Evolutionary conservation across 2,329 filamentous ascomycete species (phyloP).

Genomic region (Trichoderma endophyticum): DNA sequence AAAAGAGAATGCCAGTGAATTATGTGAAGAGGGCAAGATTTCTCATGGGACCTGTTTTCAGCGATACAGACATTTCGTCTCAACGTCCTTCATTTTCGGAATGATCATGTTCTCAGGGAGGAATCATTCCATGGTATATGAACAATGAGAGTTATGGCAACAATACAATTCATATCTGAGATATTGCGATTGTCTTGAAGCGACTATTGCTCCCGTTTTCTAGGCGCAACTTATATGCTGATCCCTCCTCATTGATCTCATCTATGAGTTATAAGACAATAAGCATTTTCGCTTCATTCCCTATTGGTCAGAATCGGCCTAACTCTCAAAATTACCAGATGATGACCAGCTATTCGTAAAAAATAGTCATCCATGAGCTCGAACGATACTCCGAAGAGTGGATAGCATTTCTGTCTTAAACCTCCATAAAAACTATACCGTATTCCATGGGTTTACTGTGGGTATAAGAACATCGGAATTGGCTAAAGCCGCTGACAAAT

Average conservation of each 20-base stretch:
- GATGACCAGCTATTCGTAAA: neutral
- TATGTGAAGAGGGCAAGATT: neutral
- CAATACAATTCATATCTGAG: neutral
- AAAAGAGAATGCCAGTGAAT: conserved; percentile 17
- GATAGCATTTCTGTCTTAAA: neutral
- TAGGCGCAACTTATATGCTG: neutral
- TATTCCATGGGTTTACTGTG: neutral
- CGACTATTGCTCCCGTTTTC: too few species aligned
- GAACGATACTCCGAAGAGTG: neutral
- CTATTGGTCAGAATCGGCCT: neutral
- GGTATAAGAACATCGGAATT: neutral
- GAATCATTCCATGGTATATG: neutral
- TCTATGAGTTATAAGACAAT: neutral
- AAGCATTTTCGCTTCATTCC: neutral
- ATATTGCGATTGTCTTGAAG: neutral
- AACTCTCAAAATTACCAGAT: neutral
- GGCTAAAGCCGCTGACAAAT: neutral
- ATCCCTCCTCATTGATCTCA: neutral
- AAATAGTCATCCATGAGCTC: neutral
- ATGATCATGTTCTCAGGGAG: neutral
- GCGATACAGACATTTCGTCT: neutral
- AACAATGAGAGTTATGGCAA: neutral
- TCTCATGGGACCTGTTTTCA: neutral
- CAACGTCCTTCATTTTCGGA: neutral
- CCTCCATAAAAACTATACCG: neutral